Evolutionary conservation across 2,329 filamentous ascomycete genomes (phyloP), one percentile per base, ranked within the genome.

Genomic region (Penicillium frequentans): DNA sequence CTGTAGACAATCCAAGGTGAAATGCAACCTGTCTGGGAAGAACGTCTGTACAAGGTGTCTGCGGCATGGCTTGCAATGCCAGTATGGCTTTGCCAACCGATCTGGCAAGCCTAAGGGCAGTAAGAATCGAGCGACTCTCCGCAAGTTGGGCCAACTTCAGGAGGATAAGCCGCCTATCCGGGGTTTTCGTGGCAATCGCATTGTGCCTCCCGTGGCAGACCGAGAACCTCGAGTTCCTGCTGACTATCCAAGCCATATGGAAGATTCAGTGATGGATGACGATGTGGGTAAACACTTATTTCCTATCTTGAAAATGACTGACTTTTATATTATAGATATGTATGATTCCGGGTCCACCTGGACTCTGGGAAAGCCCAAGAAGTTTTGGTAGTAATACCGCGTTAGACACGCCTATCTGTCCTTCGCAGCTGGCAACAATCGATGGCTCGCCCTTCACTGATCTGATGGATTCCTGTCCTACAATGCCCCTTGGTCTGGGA

Each of bases 101-200:
- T 74, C 73, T 19, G 73, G 73, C 7, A 75, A 75, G 56, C 73
- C 73, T 14, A 75, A 75, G 54, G 73, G 73, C 8, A 75, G 73
- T 59, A 75, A 74, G 52, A 75, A 75, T 54, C 65, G 72, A 45
- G 70, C 73, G 3, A 75, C 73, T 4, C 56, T 75, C 23, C 66
- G 68, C 55, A 75, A 73, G 39, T 37, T 75, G 35, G 73, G 72
- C 6, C 70, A 73, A 49, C 60, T 75, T 29, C 72, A 70, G 52
- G 70, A 72, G 49, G 63, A 69, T 2, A 69, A 71, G 51, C 58
- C 64, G 10, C 46, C 61, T 4, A 61, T 61, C 42, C 62, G 61
- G 23, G 59, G 58, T 14, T 59, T 61, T 49, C 61, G 63, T 52
- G 51, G 52, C 19, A 62, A 52, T 57, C 59, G 59, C 16, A 51